Base-by-base conservation (phyloP, 2,329 filamentous ascomycete genomes). In the Pseudogymnoascus sp. region DNA sequence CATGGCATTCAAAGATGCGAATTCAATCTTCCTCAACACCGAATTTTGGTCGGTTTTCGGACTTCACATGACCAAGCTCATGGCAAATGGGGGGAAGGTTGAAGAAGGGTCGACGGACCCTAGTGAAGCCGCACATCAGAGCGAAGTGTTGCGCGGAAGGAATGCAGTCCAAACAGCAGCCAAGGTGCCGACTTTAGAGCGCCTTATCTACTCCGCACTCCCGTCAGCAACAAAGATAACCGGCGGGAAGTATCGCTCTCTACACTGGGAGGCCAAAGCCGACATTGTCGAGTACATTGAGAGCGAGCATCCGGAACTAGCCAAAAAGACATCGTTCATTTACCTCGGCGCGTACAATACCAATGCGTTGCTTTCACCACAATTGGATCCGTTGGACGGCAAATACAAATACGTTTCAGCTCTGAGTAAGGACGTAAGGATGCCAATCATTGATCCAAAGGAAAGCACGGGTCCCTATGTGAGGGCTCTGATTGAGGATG, bases 391-490 rank as follows among this genome's bases (percentile, higher is more conserved):
- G 0, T 61, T 64, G 0, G 72, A 61, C 0, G 73, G 72, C 0
- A 69, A 70, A 14, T 78, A 75, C 33, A 41, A 60, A 2, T 64
- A 76, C n/a, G 19, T 73, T 0, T 33, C 77, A 0, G 74, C 76
- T 0, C 65, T 71, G 1, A 64, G 63, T 0, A 62, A 64, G 58
- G 55, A 69, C 0, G 68, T 68, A 0, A 65, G 63, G 1, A 63
- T 80, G 1, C 78, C 78, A 0, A 72, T 81, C 55, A 74, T 80
- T 59, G 72, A 78, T 58, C 69, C 74, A 0, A 65, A 64, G 0
- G 65, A 67, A 2, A 77, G 76, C 1, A 78, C 77, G 0, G 80
- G 80, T 0, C 68, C 70, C 0, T 81, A 80, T 37, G 78, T 81
- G 1, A 71, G 69, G 10, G 75, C 77, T 0, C 69, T 82, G 23